phyloP scores from a whole-genome alignment of 2,329 filamentous ascomycete species.

The Beauveria brongniartii region DNA sequence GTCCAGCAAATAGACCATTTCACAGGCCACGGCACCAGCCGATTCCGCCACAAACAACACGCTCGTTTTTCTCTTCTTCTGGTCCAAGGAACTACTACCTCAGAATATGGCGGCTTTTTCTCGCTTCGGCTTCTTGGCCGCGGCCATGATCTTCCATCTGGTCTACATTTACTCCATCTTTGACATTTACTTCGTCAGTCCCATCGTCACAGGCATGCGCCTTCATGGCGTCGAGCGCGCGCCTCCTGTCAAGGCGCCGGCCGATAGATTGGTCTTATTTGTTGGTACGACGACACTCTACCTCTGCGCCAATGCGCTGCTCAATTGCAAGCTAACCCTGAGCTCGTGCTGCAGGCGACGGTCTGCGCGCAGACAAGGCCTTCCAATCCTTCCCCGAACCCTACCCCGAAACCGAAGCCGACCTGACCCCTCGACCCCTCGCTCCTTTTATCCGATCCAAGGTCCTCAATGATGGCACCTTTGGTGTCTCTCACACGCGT shows the following conservation, averaged over 20 bases:
- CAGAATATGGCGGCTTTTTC: conserved; percentile 44
- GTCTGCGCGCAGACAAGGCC: conserved; percentile 92
- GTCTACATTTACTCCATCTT: conserved; percentile 95
- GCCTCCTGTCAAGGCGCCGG: conserved; percentile 57
- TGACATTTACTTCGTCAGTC: conserved; percentile 97
- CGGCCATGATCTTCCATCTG: conserved; percentile 87
- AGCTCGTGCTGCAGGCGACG: conserved; percentile 55
- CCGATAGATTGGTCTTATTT: conserved; percentile 84
- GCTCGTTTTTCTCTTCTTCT: not conserved
- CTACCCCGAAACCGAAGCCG: conserved; percentile 56
- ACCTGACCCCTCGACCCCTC: conserved; percentile 67
- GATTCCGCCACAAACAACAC: not conserved
- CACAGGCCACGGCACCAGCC: not conserved
- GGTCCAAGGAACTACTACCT: too few relatives aligned
- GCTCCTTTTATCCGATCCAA: conserved; percentile 87
- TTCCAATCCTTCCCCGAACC: conserved; percentile 91
- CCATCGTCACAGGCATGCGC: conserved; percentile 92
- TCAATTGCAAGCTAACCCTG: conserved; percentile 3
- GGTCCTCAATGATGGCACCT: conserved; percentile 83
- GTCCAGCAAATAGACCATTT: not conserved
- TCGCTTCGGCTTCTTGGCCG: conserved; percentile 75
- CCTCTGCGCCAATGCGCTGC: not conserved
- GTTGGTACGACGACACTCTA: conserved; percentile 54
- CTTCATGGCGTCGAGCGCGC: conserved; percentile 63
- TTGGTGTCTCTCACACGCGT: conserved; percentile 93